phyloP scores from a whole-genome alignment of 2,329 filamentous ascomycete genomes.

The Scedosporium aurantiacum region DNA sequence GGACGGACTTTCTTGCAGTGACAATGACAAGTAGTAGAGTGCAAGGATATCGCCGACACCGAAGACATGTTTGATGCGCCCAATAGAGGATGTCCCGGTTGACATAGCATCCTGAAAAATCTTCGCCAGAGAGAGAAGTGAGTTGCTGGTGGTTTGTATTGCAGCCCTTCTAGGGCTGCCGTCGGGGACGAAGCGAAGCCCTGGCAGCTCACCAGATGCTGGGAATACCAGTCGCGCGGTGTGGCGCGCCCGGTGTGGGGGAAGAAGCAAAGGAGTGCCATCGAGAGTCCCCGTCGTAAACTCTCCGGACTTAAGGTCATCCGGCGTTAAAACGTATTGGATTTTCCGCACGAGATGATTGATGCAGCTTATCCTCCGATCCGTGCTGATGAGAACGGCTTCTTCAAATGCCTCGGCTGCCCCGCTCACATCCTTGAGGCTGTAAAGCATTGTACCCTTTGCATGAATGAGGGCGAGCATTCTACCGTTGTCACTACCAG shows the following conservation, averaged over 20 bases:
- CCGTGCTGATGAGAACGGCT: constrained; percentile 79
- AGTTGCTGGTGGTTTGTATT: constrained; percentile 90
- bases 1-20: constrained; percentile 88
- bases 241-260: constrained; percentile 71
- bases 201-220: constrained; percentile 64
- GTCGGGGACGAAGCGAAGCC: constrained; percentile 60
- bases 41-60: constrained; percentile 87
- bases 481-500: constrained; percentile 79
- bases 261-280: constrained; percentile 56
- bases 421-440: constrained; percentile 66
- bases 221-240: constrained; percentile 79
- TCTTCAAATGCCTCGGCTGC: constrained; percentile 91
- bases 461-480: constrained; percentile 91
- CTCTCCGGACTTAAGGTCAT: not conserved
- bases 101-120: constrained; percentile 97
- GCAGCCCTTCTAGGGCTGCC: constrained; percentile 66
- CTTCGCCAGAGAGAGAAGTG: constrained; percentile 85
- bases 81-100: constrained; percentile 47
- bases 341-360: constrained; percentile 70
- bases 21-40: constrained; percentile 89
- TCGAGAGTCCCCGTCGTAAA: not conserved
- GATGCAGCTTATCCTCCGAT: constrained; percentile 58
- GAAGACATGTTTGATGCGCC: constrained; percentile 49
- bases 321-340: constrained; percentile 53
- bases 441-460: constrained; percentile 97